These are phyloP conservation scores for Gaillardinia entomophila DNA, from an alignment of 805 yeast species.

Conservation along the genomic window DNA sequence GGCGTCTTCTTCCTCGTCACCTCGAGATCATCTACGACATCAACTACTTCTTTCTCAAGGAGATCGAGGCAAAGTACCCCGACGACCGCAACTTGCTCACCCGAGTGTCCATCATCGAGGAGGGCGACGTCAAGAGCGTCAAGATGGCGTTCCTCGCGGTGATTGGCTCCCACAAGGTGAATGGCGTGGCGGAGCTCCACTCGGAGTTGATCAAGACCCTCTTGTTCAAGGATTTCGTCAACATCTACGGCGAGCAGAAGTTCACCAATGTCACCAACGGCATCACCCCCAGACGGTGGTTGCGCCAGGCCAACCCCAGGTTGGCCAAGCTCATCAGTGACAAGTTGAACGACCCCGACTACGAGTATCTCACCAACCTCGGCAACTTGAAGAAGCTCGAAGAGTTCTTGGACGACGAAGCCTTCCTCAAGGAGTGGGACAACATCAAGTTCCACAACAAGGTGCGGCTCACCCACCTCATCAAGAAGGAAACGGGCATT, in stretches of 20 bases:
- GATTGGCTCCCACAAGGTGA: constrained; percentile 87
- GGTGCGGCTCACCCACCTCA: constrained; percentile 55
- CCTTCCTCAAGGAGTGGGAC: constrained; percentile 67
- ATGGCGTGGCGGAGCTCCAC: constrained; percentile 94
- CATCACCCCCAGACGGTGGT: constrained; percentile 95
- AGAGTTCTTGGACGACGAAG: constrained; percentile 58
- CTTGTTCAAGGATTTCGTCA: constrained; percentile 85
- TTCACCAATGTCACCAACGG: constrained; percentile 93
- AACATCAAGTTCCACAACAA: constrained; percentile 67
- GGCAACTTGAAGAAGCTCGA: constrained; percentile 62
- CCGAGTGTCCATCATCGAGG: constrained; percentile 82
- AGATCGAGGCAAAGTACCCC: constrained; percentile 74
- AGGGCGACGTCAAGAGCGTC: constrained; percentile 70
- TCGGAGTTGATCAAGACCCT: constrained; percentile 87
- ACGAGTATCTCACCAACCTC: constrained; percentile 64
- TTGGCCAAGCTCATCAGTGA: constrained; percentile 69
- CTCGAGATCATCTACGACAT: constrained; percentile 84
- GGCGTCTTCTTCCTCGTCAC: constrained; percentile 81
- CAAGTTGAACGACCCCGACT: constrained; percentile 58
- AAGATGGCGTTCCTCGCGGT: constrained; percentile 92
- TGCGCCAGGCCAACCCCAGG: constrained; percentile 85
- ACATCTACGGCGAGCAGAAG: constrained; percentile 72
- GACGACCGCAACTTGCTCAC: constrained; percentile 58
- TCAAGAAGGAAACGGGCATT: constrained; percentile 58
- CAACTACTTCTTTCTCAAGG: constrained; percentile 71